phyloP scores from a whole-genome alignment of 164 flowering plant genomes.

The Umbellularia californica region DNA sequence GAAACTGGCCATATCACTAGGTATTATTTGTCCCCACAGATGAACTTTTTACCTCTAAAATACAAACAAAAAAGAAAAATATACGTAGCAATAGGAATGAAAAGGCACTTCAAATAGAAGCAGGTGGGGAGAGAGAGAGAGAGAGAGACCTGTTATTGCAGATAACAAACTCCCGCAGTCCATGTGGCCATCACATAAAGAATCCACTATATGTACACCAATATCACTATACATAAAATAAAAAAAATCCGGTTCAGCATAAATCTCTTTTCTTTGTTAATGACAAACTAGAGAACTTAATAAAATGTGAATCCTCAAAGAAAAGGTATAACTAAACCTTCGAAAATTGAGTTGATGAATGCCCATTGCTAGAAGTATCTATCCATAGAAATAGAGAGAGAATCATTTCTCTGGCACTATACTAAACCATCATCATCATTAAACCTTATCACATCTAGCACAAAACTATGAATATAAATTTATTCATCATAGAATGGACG shows the following conservation, averaged over 20 bases:
- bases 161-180: slow-evolving; percentile 65
- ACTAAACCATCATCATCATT: slow-evolving; percentile 2
- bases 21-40: neutral
- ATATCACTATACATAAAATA: slow-evolving; percentile 44
- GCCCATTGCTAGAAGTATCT: slow-evolving; percentile 80
- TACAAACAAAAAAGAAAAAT: neutral
- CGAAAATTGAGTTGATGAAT: slow-evolving; percentile 84
- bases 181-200: slow-evolving; percentile 57
- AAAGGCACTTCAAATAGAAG: neutral
- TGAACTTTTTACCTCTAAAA: neutral
- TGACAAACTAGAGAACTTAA: slow-evolving; percentile 1
- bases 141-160: slow-evolving; percentile 68
- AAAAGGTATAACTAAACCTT: slow-evolving; percentile 43
- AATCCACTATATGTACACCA: slow-evolving; percentile 53
- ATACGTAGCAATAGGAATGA: neutral
- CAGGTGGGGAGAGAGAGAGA: neutral
- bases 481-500: neutral
- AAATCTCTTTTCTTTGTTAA: neutral
- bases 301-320: neutral
- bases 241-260: neutral
- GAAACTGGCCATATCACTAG: neutral
- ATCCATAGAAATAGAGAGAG: slow-evolving; percentile 9
- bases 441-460: neutral
- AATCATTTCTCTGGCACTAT: slow-evolving; percentile 14
- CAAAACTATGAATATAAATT: too few species aligned